Percentiles rank a stretch among this genome's conserved stretches.
Evolutionary conservation across 345 rosid genomes (phyloP).

Genomic region (Viola odorata): DNA sequence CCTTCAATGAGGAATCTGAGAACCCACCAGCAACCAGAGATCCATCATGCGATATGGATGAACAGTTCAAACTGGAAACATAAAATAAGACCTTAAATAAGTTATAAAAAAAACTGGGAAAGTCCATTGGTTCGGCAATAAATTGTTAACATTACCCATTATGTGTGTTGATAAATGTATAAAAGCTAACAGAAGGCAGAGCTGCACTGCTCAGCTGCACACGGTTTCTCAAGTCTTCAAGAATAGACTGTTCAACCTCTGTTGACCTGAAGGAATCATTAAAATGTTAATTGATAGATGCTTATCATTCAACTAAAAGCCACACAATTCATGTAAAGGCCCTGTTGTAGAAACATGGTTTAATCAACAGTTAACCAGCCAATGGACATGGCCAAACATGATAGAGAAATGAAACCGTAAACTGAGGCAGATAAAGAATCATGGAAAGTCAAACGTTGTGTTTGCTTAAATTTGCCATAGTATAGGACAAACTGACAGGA

Average conservation of each 20-base stretch:
- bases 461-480: too few relatives aligned
- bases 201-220: conserved; percentile 78
- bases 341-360: not conserved
- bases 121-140: not conserved
- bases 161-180: conserved; percentile 85
- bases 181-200: conserved; percentile 90
- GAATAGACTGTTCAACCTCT: conserved; percentile 86
- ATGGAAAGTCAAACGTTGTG: too few relatives aligned
- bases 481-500: too few relatives aligned
- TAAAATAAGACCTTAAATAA: too few relatives aligned
- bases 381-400: not conserved
- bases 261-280: conserved; percentile 47
- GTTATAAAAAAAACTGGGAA: too few relatives aligned
- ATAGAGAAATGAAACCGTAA: not conserved
- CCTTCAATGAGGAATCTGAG: conserved; percentile 96
- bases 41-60: conserved; percentile 95
- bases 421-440: conserved; percentile 1
- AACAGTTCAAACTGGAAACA: conserved; percentile 67
- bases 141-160: conserved; percentile 54
- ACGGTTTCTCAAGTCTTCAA: conserved; percentile 91
- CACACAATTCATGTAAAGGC: not conserved
- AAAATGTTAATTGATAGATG: not conserved
- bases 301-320: not conserved
- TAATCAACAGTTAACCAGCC: not conserved
- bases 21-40: conserved; percentile 95